Percentiles rank a stretch among this genome's conserved stretches.
Conservation (phyloP, 306 rosid species). For the Lathyrus sativus region DNA sequence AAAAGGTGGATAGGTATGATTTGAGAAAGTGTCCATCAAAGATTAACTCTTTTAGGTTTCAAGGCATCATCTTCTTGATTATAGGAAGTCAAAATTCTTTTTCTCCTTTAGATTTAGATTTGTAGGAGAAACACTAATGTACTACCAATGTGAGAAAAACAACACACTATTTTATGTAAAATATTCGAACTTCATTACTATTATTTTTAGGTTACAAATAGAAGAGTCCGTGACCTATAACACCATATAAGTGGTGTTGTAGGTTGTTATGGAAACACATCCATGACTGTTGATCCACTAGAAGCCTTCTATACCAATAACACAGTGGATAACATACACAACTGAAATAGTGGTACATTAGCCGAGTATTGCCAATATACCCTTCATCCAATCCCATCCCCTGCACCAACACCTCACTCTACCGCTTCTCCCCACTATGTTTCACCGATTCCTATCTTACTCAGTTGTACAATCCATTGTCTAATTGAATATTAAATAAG, state of each 20-base stretch:
- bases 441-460: too few relatives aligned
- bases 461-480: background rate
- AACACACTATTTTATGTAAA: background rate
- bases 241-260: background rate
- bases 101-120: constrained; percentile 15
- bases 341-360: background rate
- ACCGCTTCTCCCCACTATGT: too few relatives aligned
- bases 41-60: constrained; percentile 34
- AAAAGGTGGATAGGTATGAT: constrained; percentile 83
- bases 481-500: too few relatives aligned
- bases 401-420: background rate
- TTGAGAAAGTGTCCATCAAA: constrained; percentile 40
- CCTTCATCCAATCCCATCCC: background rate
- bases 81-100: background rate
- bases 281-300: background rate
- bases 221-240: background rate
- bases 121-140: constrained; percentile 23
- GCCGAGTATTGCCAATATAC: constrained; percentile 11
- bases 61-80: constrained; percentile 13
- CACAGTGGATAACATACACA: background rate
- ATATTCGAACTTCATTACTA: constrained; percentile 17
- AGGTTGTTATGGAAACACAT: constrained; percentile 1
- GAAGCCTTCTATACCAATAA: background rate
- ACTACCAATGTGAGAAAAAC: constrained; percentile 15
- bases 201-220: constrained; percentile 10